A percentile compares a stretch with the other conserved stretches of the same genome.
Evolutionary conservation across 805 yeast species (phyloP).

Genomic region (Wickerhamiella kurtzmanii): DNA sequence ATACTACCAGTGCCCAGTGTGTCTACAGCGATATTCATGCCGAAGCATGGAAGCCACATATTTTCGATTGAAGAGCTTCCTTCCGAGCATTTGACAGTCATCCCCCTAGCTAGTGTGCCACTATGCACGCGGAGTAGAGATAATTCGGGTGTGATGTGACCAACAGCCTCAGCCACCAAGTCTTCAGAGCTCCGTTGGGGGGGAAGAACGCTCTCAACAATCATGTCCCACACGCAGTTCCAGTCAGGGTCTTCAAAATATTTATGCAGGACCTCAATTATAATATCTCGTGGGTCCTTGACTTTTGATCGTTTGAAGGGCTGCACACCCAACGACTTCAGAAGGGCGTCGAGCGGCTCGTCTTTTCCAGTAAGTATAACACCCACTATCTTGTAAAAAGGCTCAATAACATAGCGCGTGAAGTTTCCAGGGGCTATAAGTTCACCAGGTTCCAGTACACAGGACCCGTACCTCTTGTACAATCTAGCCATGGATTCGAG

Average conservation of each 20-base stretch:
- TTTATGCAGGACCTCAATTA: conserved; percentile 1
- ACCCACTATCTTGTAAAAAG: conserved; percentile 63
- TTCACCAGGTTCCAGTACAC: conserved; percentile 33
- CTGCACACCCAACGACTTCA: conserved; percentile 34
- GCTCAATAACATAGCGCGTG: conserved; percentile 54
- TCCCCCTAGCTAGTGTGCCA: not conserved
- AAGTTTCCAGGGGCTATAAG: conserved; percentile 72
- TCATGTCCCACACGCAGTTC: not conserved
- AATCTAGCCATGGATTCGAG: conserved; percentile 49
- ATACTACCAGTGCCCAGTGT: conserved; percentile 52
- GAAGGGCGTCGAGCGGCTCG: conserved; percentile 29
- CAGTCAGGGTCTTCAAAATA: conserved; percentile 7
- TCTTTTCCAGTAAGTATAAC: conserved; percentile 43
- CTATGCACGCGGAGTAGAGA: not conserved
- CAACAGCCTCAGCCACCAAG: not conserved
- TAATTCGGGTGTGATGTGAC: not conserved
- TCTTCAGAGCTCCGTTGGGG: not conserved
- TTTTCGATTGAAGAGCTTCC: conserved; percentile 17
- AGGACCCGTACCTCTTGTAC: conserved; percentile 26
- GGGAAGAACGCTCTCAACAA: conserved; percentile 3
- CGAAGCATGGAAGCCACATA: conserved; percentile 46
- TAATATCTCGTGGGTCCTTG: conserved; percentile 2
- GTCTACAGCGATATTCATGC: conserved; percentile 47
- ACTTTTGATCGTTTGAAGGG: conserved; percentile 3
- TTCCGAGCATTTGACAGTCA: not conserved